Conservation (phyloP, 225 moss, liverwort and hornwort genomes). For the Marchantia paleacea region DNA sequence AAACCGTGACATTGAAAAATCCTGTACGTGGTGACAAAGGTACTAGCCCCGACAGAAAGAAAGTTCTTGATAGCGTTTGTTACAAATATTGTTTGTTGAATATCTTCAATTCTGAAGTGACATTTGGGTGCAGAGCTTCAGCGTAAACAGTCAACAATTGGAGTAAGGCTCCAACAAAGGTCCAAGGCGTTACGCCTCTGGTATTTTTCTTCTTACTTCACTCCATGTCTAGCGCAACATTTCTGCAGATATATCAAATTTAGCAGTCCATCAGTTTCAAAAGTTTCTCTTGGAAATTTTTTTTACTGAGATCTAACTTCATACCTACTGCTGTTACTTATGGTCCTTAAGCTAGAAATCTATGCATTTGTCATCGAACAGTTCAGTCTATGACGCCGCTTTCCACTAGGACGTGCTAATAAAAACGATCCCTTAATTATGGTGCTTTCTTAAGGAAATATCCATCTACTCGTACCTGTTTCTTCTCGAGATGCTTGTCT, state of each 20-base stretch:
- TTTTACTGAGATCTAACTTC: not conserved
- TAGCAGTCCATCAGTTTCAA: not conserved
- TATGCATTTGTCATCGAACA: not conserved
- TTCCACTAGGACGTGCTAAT: too few relatives aligned
- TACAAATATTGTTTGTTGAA: not conserved
- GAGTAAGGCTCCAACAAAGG: conserved; percentile 41
- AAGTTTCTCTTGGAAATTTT: not conserved
- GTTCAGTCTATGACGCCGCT: not conserved
- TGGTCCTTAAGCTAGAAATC: not conserved
- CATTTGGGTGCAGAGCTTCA: conserved; percentile 32
- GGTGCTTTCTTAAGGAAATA: not conserved
- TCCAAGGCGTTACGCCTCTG: conserved; percentile 48
- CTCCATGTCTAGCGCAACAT: not conserved
- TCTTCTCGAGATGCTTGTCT: not conserved
- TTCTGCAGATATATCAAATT: not conserved
- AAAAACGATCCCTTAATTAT: too few relatives aligned
- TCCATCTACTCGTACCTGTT: not conserved
- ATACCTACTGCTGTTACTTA: not conserved
- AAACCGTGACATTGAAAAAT: conserved; percentile 33
- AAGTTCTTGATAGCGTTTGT: not conserved
- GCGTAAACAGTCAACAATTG: conserved; percentile 43
- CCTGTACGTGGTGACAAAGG: conserved; percentile 67
- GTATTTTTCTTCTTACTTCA: conserved; percentile 19
- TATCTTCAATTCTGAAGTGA: not conserved
- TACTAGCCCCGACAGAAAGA: conserved; percentile 8